Base-by-base conservation (phyloP, 2,329 filamentous ascomycete genomes). In the Scedosporium boydii region DNA sequence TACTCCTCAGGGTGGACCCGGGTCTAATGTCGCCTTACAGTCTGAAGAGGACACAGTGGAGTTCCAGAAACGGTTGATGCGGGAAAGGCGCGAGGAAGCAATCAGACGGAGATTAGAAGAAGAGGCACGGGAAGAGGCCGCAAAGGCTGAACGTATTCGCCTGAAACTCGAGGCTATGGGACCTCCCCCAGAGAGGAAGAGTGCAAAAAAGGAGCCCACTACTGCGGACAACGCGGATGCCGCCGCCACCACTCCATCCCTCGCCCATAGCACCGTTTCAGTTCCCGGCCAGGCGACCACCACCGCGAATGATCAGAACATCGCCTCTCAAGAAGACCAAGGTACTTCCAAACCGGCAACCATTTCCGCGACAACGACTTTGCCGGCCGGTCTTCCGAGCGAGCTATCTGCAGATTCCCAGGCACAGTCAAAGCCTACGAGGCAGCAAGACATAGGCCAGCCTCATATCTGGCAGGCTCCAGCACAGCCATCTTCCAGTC, bases 101-200 rank as follows among this genome's bases (percentile, higher is more conserved):
- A 86, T 87, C 69, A 87, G 88, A 69, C 81, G 87, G 63, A 80
- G 85, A 58, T 76, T 85, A 64, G 87, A 89, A 63, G 83, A 91
- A 71, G 87, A 88, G 68, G 86, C 82, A 21, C 82, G 80, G n/a
- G 87, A 90, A 68, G 88, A 91, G 69, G 87, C 85, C n/a, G 89
- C 84, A 18, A 83, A 81, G 64, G 82, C 84, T 68, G 88, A 90
- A 69, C 83, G 89, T 26, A 86, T 93, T 64, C 83, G 86, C 58
- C 81, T 87, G 70, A 91, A 90, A 72, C 75, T 93, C 57, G 88
- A 88, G 67, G 84, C 85, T 7, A 76, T 93, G 70, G 88, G 87
- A 0, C 85, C 87, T 16, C 78, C 82, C 2, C 84, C 85, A 3
- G 85, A 87, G 66, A 80, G 80, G 64, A 84, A 82, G 70, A 82